Evolutionary conservation across 345 rosid species (phyloP), one percentile per base, ranked within the genome.

Genomic region (Gossypium turneri): DNA sequence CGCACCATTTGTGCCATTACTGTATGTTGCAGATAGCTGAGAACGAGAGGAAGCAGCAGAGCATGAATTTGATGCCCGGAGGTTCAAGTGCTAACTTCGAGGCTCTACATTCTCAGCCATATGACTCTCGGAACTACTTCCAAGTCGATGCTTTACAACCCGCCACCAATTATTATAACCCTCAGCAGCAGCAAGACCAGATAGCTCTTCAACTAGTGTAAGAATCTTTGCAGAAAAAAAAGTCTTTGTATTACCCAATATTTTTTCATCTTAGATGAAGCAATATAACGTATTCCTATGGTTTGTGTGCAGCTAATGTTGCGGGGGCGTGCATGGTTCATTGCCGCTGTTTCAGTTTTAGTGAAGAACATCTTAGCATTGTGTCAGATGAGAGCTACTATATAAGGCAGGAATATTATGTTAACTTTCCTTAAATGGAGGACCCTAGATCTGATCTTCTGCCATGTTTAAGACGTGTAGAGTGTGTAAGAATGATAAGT

Each of bases 61-160:
- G 79, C 81, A 93, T 90, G 89, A 90, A 81, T 76, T 82, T 95
- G 85, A 87, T 95, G 98, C 93, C 92, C 12, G 64, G 41, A 59
- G 63, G 63, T 12, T 59, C 41, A 34, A 34, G 41, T 34, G 41
- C 38, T 59, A 59, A 25, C 10, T 59, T 24, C 27, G 64, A 59
- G 41, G 64, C 15, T n/a, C 25, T 24, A 16, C 25, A 13, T 59
- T 25, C 64, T 59, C 38, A 24, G 41, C 64, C 64, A 24, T 25
- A 24, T 27, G 64, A 59, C 9, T 25, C 64, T 24, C 64, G 64
- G 12, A 59, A 6, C 64, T 59, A 59, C 64, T 59, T 59, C 27
- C 64, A 59, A 59, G 64, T 59, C 38, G 15, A 59, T 59, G 64
- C 41, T 7, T 59, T 59, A 25, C 64, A 59, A 59, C 64, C 64